Evolutionary conservation across 148 eudicot species (phyloP), one percentile per base, ranked within the genome.

Genomic region (Vaccinium myrtillus): DNA sequence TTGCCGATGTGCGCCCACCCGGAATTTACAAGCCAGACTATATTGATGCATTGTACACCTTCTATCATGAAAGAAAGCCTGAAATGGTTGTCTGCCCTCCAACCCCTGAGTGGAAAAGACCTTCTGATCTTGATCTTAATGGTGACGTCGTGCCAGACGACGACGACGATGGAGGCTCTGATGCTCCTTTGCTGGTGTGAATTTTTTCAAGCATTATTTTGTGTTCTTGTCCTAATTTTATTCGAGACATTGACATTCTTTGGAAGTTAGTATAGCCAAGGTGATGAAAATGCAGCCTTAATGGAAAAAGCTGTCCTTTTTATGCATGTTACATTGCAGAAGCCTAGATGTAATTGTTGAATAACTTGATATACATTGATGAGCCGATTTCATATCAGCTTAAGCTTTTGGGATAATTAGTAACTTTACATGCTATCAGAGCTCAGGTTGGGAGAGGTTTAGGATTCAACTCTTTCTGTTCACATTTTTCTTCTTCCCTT

Each of bases 21-120:
- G 98, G 98, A 83, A 97, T 97, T 54, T 97, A 97, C 89, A 97
- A 97, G 88, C 90, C 87, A 27, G 99, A 97, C 87, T 95, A 97
- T 83, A 91, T 97, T 82, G 98, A 95, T 77, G 91, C 94, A 16
- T 86, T 97, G 77, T 97, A 95, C 82, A 80, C 87, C 82, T 97
- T 97, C 70, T 97, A 94, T 88, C 99, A 97, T 85, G 98, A 97
- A 86, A 90, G 87, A 56, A 95, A 87, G 85, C 92, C 95, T 61
- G 99, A 97, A 82, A 80, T 89, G 87, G 90, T 94, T 83, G 84
- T 89, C 86, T 97, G 97, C 89, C 99, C 99, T 79, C 85, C 93
- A 58, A 95, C 98, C 71, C 98, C 99, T 0, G 98, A 97, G 86
- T 97, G 99, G 99, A 95, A 97, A 87, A 95, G 93, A 85, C 86